A percentile compares a stretch with the other conserved stretches of the same genome.
phyloP scores from a whole-genome alignment of 164 flowering plant species.

The Echeveria elegans region DNA sequence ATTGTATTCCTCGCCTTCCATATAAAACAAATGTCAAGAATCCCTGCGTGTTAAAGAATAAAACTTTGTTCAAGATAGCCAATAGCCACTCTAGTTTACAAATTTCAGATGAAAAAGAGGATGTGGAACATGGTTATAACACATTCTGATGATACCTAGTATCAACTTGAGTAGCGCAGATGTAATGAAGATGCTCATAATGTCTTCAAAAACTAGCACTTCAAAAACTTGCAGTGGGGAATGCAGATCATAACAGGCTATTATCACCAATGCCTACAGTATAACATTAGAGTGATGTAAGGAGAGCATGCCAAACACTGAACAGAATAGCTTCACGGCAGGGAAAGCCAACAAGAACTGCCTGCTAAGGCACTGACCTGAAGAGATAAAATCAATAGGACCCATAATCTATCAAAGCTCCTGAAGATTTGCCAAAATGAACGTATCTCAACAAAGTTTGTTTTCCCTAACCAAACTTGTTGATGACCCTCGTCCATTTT shows the following conservation, averaged over 20 bases:
- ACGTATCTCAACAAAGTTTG: conserved; percentile 89
- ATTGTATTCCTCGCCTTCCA: conserved; percentile 79
- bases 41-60: conserved; percentile 47
- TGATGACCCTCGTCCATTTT: conserved; percentile 17
- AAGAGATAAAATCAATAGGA: conserved; percentile 60
- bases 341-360: background rate
- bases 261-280: conserved; percentile 73
- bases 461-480: conserved; percentile 78
- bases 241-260: conserved; percentile 76
- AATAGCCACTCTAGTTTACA: background rate
- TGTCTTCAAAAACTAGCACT: conserved; percentile 42
- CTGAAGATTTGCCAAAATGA: conserved; percentile 91
- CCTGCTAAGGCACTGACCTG: conserved; percentile 44
- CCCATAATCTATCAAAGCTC: conserved; percentile 96
- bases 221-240: conserved; percentile 73
- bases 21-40: conserved; percentile 70
- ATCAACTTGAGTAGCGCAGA: conserved; percentile 70
- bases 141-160: conserved; percentile 38
- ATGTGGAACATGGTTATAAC: background rate
- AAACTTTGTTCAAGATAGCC: background rate
- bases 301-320: background rate
- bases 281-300: conserved; percentile 6
- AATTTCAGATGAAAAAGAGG: background rate
- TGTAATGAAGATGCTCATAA: conserved; percentile 86
- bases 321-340: background rate